phyloP scores from a whole-genome alignment of 495 filamentous ascomycete species.

The Xylaria scruposa region DNA sequence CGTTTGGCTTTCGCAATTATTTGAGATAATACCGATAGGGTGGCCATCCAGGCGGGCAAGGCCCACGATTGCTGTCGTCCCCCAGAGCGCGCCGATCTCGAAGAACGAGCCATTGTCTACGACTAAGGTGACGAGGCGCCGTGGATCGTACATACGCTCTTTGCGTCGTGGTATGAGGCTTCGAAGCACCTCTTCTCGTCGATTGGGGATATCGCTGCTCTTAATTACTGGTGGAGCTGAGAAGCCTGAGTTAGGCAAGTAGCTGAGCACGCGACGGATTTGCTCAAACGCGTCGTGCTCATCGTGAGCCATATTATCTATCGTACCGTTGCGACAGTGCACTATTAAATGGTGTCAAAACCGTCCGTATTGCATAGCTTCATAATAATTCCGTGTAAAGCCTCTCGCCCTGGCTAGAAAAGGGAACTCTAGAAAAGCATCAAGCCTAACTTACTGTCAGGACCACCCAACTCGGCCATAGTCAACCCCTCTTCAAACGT shows the following conservation, averaged over 20 bases:
- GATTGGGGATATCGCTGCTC: conserved; percentile 54
- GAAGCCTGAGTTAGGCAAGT: conserved; percentile 62
- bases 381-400: not conserved
- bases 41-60: conserved; percentile 62
- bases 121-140: conserved; percentile 62
- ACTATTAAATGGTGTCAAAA: conserved; percentile 40
- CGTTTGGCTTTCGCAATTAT: conserved; percentile 64
- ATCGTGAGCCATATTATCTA: conserved; percentile 67
- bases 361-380: not conserved
- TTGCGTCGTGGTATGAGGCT: conserved; percentile 63
- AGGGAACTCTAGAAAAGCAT: conserved; percentile 44
- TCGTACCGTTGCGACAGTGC: conserved; percentile 70
- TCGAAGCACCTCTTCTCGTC: conserved; percentile 56
- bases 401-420: conserved; percentile 51
- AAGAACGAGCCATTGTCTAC: conserved; percentile 64
- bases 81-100: conserved; percentile 68
- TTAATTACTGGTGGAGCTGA: conserved; percentile 58
- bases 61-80: conserved; percentile 64
- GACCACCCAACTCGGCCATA: conserved; percentile 63
- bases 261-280: conserved; percentile 60
- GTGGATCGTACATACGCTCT: conserved; percentile 65
- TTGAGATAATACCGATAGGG: conserved; percentile 62
- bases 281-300: conserved; percentile 68
- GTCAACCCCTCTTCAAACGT: conserved; percentile 65
- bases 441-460: conserved; percentile 55